phyloP scores from a whole-genome alignment of 495 filamentous ascomycete genomes.

The Durotheca rogersii region DNA sequence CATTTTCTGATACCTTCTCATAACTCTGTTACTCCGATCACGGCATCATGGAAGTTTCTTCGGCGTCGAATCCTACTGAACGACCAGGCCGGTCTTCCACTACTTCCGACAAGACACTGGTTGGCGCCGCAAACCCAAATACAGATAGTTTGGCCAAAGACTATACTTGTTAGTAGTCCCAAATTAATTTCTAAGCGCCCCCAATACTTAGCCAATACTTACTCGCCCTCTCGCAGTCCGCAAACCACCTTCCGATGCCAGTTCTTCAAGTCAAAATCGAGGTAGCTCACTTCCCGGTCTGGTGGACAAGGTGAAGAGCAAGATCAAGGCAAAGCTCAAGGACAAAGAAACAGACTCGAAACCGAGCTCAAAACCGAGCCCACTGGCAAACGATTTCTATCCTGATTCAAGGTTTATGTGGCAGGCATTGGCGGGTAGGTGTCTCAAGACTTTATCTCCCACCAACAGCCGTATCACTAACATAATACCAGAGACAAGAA shows the following conservation, averaged over 20 bases:
- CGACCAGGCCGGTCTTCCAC: constrained; percentile 7
- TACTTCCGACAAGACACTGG: constrained; percentile 20
- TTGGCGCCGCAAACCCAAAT: constrained; percentile 1
- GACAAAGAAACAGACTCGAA: background rate
- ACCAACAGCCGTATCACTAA: too few species aligned
- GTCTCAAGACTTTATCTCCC: too few species aligned
- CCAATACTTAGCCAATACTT: background rate
- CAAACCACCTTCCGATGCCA: constrained; percentile 3
- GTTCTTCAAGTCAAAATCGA: constrained; percentile 1
- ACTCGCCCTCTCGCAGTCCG: constrained; percentile 4
- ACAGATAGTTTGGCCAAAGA: background rate
- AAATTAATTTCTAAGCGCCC: background rate
- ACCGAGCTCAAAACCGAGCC: constrained; percentile 7
- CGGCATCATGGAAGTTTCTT: too few species aligned
- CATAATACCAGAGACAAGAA: too few species aligned
- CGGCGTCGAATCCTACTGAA: background rate
- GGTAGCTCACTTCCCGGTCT: constrained; percentile 10
- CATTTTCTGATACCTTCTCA: background rate
- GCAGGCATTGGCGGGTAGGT: constrained; percentile 23
- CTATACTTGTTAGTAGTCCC: constrained; percentile 3
- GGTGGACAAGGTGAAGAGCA: constrained; percentile 16
- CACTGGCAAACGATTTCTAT: background rate
- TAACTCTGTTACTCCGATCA: background rate
- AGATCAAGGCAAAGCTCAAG: constrained; percentile 18
- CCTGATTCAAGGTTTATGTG: constrained; percentile 22